These are phyloP conservation scores for Alternaria sp. DNA, from an alignment of 2,329 filamentous ascomycete genomes.

Conservation along the genomic window DNA sequence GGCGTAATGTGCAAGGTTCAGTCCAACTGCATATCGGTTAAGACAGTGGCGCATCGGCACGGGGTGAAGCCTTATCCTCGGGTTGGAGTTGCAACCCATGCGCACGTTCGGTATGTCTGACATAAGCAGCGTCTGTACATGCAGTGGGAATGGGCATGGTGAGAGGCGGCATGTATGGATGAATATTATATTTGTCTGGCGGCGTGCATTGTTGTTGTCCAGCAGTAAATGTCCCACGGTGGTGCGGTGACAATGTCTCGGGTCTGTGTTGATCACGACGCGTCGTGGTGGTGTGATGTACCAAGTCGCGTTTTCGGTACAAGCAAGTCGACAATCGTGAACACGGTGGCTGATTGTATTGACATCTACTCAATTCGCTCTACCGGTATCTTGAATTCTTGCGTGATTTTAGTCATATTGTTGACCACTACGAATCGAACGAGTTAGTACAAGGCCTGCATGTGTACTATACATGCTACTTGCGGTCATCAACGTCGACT, in stretches of 20 bases:
- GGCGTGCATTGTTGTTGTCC: neutral
- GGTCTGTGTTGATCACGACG: neutral
- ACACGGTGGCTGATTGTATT: neutral
- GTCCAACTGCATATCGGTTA: neutral
- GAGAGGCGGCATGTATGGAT: neutral
- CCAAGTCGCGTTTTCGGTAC: neutral
- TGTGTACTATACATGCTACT: conserved; percentile 1
- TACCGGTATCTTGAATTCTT: conserved; percentile 42
- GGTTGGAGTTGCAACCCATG: neutral
- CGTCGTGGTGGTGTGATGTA: too few relatives aligned
- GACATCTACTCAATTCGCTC: conserved; percentile 41
- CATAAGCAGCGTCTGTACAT: neutral
- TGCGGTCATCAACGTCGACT: conserved; percentile 32
- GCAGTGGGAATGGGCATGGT: neutral
- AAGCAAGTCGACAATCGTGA: neutral
- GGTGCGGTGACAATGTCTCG: neutral
- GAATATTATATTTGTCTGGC: neutral
- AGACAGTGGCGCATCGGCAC: neutral
- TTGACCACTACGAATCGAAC: conserved; percentile 18
- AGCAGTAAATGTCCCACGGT: neutral
- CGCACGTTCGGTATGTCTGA: neutral
- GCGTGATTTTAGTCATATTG: conserved; percentile 41
- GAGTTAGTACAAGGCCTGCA: neutral
- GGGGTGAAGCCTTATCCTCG: neutral
- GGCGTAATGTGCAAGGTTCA: neutral